Evolutionary conservation across 1,284 basidiomycete genomes (phyloP), one percentile per base, ranked within the genome.

Genomic region (Trametes versicolor): DNA sequence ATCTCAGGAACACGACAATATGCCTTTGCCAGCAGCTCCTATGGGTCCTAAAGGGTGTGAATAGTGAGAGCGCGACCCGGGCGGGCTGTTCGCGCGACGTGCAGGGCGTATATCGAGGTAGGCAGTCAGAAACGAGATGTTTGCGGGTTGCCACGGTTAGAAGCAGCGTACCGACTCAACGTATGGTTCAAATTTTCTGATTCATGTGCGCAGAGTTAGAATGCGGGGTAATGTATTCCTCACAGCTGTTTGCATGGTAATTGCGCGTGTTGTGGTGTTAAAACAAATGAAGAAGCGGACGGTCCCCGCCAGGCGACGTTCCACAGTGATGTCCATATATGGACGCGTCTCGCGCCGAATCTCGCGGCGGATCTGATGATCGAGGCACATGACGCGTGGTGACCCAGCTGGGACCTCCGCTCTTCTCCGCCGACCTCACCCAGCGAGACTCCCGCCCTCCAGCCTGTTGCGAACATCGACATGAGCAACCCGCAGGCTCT

Each of bases 281-380:
- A 52, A 45, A 53, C 27, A 56, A 58, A 65, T 48, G 39, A 55
- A 58, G 54, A 62, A 60, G 66, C 67, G 58, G 32, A 54, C 53
- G 58, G 62, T 66, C 60, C 64, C 66, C 51, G 60, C 53, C 23
- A 51, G 60, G 71, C 72, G 70, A 69, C 75, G 75, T 79, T 79
- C 77, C 67, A 74, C 72, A 74, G 71, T 64, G 65, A 68, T 74
- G 56, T 59, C 75, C 73, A 80, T 78, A 76, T 73, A 66, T 77
- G 83, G 76, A 75, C 79, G 81, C 77, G 78, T 77, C 75, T 71
- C 79, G 75, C 81, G 81, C 78, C 76, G 73, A 71, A 77, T 75
- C 74, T 72, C 70, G 71, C 68, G 73, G 48, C 60, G 72, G 74
- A 77, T 77, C 75, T 77, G 65, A 58, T 62, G 50, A 67, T 59